Base-by-base conservation (phyloP, 805 yeast genomes). In the Ogataea kodamae region DNA sequence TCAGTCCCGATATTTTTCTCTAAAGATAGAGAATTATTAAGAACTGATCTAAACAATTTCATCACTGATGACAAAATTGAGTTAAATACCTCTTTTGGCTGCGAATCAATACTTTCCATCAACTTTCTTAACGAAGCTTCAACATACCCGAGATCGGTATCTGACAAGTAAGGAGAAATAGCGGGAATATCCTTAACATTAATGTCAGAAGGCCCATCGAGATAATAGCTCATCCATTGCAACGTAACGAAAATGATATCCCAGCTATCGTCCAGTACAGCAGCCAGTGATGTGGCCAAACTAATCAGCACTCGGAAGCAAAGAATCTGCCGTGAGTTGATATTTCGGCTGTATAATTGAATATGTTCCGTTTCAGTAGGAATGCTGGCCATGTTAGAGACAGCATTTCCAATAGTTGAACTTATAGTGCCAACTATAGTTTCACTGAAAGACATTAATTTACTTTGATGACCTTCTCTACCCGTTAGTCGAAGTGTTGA, bases 221-320 rank as follows among this genome's bases (percentile, higher is more conserved):
- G 48, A 45, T 65, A 82, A 48, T 78, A 83, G 36, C 82, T 78
- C 30, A 81, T 68, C 94, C 94, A 84, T 56, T 83, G 94, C 37
- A 87, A 65, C 0, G 94, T 72, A 4, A 74, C 67, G 12, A 79
- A 50, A 4, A 81, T 54, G 11, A 68, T 68, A 9, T 61, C 57
- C 97, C 97, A 90, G 19, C 82, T 74, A 3, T 61, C 54, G 5
- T 71, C 72, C 10, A 90, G 65, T 1, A 78, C 72, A 1, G 89
- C 73, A 0, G 96, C 97, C n/a, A 90, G 59, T 0, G 96, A 83
- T 3, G 79, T 70, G 0, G 90, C 88, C 30, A 90, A 63, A 40
- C 86, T 83, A 3, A 80, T 63, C 22, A 90, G 57, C 0, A 95
- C 96, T 30, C 96, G 67, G 23, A 87, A 73, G 45, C 95, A 77